Base-by-base conservation (phyloP, 1,139 yeast genomes). In the Suhomyces ambrosiae region DNA sequence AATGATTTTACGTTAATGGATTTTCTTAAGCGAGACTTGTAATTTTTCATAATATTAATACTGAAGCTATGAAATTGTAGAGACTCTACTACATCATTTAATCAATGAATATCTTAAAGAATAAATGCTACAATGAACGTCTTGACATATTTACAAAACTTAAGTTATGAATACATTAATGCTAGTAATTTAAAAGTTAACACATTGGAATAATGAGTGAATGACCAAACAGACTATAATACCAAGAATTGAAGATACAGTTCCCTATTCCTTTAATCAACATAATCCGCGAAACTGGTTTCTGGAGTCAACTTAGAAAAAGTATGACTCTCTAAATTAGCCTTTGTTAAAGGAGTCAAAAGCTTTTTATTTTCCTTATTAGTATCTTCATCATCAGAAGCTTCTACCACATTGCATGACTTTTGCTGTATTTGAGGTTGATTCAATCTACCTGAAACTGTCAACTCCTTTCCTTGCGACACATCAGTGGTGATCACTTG, bases 401-500 rank as follows among this genome's bases (percentile, higher is more conserved):
- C 35, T 37, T 28, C 33, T 30, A 24, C 30, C 25, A 13, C 33
- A 22, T 4, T 40, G 22, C 12, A 40, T 13, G 19, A 32, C n/a
- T 13, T 31, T 12, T 27, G 27, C 11, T 25, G 38, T 14, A 31
- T 22, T 18, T 33, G 30, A 4, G 36, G 42, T 19, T 29, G 27
- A 28, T 45, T 41, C 7, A 26, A 16, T 30, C 40, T 45, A 7
- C 30, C 38, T 3, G 49, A 42, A 12, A 35, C 37, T 4, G 44
- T 35, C 31, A 45, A 37, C 24, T 46, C 46, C 19, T 33, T 41
- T 3, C 38, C 42, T 5, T n/a, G 14, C 25, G 61, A 50, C n/a
- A 56, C 31, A n/a, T 54, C 56, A 2, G 65, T 43, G 14, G 65
- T 56, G n/a, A 71, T 61, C 8, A 71, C 71, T 47, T 70, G 76